A percentile compares a stretch with the other conserved stretches of the same genome.
phyloP scores from a whole-genome alignment of 139 green algal species.

The Chlamydomonas urium region DNA sequence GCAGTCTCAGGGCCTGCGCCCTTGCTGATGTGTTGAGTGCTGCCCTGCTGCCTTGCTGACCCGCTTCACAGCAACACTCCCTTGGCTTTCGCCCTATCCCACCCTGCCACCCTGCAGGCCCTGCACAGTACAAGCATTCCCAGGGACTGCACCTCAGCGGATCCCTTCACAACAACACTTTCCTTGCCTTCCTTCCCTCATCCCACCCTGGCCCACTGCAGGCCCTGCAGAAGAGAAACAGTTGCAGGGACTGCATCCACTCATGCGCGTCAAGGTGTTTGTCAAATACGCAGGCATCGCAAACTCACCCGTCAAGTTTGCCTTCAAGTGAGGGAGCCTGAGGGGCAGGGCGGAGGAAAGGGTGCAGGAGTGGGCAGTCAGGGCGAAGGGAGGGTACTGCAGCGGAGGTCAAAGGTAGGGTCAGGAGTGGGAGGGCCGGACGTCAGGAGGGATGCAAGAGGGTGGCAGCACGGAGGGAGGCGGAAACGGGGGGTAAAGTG shows the following conservation, averaged over 20 bases:
- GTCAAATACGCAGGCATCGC: slow-evolving; percentile 49
- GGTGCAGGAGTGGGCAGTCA: too few species aligned
- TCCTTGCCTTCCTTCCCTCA: neutral
- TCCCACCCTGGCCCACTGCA: neutral
- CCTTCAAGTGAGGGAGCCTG: slow-evolving; percentile 38
- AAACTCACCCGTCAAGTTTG: slow-evolving; percentile 50
- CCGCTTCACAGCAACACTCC: neutral
- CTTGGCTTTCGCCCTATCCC: neutral
- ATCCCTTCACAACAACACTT: neutral
- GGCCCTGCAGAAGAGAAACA: slow-evolving; percentile 15
- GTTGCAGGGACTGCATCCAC: slow-evolving; percentile 20
- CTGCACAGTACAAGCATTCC: too few species aligned
- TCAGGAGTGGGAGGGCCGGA: too few species aligned
- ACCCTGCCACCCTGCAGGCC: neutral
- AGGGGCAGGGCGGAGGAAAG: too few species aligned
- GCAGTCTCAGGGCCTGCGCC: too few species aligned
- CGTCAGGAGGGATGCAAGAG: too few species aligned
- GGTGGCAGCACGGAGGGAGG: too few species aligned
- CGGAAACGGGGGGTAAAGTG: too few species aligned
- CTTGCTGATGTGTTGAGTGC: too few species aligned
- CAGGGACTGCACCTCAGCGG: neutral
- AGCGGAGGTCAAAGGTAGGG: too few species aligned
- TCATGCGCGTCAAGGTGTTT: slow-evolving; percentile 31
- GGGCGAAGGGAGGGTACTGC: too few species aligned
- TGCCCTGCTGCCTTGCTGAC: neutral